These are phyloP conservation scores for Populus pruinosa DNA, from an alignment of 345 rosid species.

Conservation along the genomic window DNA sequence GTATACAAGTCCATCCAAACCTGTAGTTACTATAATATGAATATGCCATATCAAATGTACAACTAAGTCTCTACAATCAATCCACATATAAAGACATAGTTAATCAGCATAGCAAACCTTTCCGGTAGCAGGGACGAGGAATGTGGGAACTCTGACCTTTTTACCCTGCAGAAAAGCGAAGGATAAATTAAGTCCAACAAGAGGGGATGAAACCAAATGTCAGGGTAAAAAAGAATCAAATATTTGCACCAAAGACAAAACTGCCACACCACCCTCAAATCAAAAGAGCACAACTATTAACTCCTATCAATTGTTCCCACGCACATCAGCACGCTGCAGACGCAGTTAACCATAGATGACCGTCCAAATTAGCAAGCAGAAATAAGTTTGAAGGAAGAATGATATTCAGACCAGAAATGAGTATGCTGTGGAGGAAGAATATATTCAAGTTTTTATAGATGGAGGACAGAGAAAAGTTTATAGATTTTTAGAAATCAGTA, in stretches of 20 bases:
- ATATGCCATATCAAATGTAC: not conserved
- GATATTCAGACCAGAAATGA: not conserved
- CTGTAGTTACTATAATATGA: constrained; percentile 30
- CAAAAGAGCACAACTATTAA: not conserved
- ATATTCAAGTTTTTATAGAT: not conserved
- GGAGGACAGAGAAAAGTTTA: not conserved
- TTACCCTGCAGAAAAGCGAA: constrained; percentile 52
- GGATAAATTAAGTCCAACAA: not conserved
- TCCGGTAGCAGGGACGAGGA: constrained; percentile 95
- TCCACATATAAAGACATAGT: not conserved
- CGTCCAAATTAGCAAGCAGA: not conserved
- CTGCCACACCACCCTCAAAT: not conserved
- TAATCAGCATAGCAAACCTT: constrained; percentile 44
- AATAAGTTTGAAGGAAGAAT: not conserved
- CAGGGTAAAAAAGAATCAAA: not conserved
- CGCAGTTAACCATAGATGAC: not conserved
- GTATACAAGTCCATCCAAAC: constrained; percentile 90
- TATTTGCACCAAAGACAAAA: not conserved
- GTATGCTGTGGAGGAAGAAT: not conserved
- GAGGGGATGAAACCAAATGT: not conserved
- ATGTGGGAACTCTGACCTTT: constrained; percentile 91
- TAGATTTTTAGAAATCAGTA: not conserved
- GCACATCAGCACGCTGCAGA: not conserved
- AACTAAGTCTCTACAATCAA: not conserved
- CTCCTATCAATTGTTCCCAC: not conserved